Percentiles rank a stretch among this genome's conserved stretches.
phyloP scores from a whole-genome alignment of 306 rosid species.

The Rosa rugosa region DNA sequence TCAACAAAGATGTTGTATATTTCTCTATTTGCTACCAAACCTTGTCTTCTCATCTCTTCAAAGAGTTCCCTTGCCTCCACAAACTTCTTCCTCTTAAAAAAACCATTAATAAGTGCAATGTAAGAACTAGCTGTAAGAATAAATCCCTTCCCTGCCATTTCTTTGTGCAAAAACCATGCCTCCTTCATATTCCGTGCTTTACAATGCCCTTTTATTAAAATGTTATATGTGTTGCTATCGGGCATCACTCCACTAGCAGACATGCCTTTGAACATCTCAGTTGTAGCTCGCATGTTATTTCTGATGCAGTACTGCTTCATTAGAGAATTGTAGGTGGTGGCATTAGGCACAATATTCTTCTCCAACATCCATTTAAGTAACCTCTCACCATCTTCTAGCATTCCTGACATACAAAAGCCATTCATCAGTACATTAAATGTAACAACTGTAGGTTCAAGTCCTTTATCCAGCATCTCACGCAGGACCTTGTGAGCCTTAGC shows the following conservation, averaged over 20 bases:
- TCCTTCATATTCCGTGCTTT: conserved; percentile 86
- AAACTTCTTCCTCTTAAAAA: conserved; percentile 67
- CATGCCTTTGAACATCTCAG: conserved; percentile 65
- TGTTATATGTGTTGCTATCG: conserved; percentile 70
- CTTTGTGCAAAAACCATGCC: conserved; percentile 68
- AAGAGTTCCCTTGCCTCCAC: conserved; percentile 68
- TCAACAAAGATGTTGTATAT: conserved; percentile 77
- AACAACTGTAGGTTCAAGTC: conserved; percentile 79
- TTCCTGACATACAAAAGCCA: conserved; percentile 81
- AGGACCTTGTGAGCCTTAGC: conserved; percentile 64
- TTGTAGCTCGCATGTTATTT: conserved; percentile 60
- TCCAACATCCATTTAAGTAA: conserved; percentile 79
- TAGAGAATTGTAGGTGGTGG: conserved; percentile 75
- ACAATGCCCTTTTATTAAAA: conserved; percentile 82
- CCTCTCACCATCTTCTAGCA: conserved; percentile 79
- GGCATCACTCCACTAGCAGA: conserved; percentile 60
- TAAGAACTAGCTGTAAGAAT: conserved; percentile 57
- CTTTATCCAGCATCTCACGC: conserved; percentile 61
- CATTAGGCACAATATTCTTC: conserved; percentile 70
- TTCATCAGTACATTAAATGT: conserved; percentile 90
- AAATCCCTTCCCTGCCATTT: conserved; percentile 68
- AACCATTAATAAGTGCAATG: conserved; percentile 65
- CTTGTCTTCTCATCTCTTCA: conserved; percentile 80
- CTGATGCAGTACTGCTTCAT: conserved; percentile 84
- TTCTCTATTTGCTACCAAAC: conserved; percentile 69